These are phyloP conservation scores for Lentinula sp. DNA, from an alignment of 768 basidiomycete species.

Conservation along the genomic window DNA sequence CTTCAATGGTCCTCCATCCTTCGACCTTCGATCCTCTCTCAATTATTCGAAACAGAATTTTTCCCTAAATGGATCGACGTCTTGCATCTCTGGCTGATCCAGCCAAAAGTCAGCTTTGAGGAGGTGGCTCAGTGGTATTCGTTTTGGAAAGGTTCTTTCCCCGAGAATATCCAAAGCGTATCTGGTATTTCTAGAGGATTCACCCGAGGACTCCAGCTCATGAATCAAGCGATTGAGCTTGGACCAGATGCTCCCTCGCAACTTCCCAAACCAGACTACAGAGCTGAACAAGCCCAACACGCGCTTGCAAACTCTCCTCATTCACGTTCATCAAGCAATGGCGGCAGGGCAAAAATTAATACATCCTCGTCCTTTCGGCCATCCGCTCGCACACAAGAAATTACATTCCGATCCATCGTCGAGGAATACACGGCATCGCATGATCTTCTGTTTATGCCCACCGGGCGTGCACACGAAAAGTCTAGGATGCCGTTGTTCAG, in stretches of 20 bases:
- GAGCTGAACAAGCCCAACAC: slow-evolving; percentile 34
- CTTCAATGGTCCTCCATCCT: slow-evolving; percentile 74
- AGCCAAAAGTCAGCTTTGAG: slow-evolving; percentile 80
- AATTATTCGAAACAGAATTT: slow-evolving; percentile 86
- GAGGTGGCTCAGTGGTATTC: slow-evolving; percentile 93
- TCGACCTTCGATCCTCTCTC: slow-evolving; percentile 70
- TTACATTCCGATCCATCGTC: slow-evolving; percentile 90
- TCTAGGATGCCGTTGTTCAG: slow-evolving; percentile 89
- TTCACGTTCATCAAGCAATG: slow-evolving; percentile 19
- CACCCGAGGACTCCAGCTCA: slow-evolving; percentile 81
- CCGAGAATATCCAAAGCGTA: slow-evolving; percentile 61
- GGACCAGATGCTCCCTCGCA: slow-evolving; percentile 69
- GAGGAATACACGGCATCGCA: slow-evolving; percentile 84
- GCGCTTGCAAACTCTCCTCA: slow-evolving; percentile 5
- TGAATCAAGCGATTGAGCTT: slow-evolving; percentile 90
- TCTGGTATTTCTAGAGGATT: slow-evolving; percentile 74
- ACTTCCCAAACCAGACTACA: slow-evolving; percentile 63
- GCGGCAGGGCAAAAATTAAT: slow-evolving; percentile 23
- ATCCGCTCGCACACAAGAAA: slow-evolving; percentile 63
- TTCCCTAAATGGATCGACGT: slow-evolving; percentile 97
- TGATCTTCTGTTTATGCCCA: slow-evolving; percentile 86
- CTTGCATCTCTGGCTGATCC: slow-evolving; percentile 89
- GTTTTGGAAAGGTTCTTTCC: slow-evolving; percentile 81
- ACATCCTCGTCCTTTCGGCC: slow-evolving; percentile 21
- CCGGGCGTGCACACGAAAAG: slow-evolving; percentile 75